Percentiles rank a stretch among this genome's conserved stretches.
Conservation (phyloP, 1,139 yeast genomes). For the Torulaspora pretoriensis region DNA sequence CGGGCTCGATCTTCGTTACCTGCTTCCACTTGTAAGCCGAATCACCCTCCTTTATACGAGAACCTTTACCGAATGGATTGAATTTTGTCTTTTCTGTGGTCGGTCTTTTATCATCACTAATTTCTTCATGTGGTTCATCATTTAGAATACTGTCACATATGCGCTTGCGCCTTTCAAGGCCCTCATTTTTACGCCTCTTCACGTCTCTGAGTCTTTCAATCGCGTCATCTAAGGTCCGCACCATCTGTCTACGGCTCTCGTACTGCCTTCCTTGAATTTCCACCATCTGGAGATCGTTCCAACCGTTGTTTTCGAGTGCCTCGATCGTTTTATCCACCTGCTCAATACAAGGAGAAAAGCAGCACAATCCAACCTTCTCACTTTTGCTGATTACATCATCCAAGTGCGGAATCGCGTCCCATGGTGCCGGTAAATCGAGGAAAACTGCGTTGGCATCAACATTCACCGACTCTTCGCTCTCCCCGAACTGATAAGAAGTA, state of each 20-base stretch:
- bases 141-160: constrained; percentile 34
- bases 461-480: constrained; percentile 27
- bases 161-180: constrained; percentile 58
- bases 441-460: constrained; percentile 69
- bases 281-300: constrained; percentile 91
- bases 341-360: constrained; percentile 97
- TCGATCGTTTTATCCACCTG: constrained; percentile 86
- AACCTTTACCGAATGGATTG: constrained; percentile 84
- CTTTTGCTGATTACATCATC: constrained; percentile 52
- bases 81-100: constrained; percentile 50
- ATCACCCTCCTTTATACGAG: constrained; percentile 83
- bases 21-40: constrained; percentile 71
- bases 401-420: constrained; percentile 88
- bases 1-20: constrained; percentile 77
- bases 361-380: constrained; percentile 67
- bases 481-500: constrained; percentile 32
- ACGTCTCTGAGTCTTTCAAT: constrained; percentile 77
- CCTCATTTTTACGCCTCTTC: constrained; percentile 66
- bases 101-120: constrained; percentile 30
- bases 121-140: constrained; percentile 24
- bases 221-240: constrained; percentile 74
- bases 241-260: constrained; percentile 92
- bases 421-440: constrained; percentile 92
- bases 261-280: constrained; percentile 82
- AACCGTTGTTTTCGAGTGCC: constrained; percentile 68